A percentile compares a stretch with the other conserved stretches of the same genome.
phyloP scores from a whole-genome alignment of 1,139 yeast species.

The Nakaseomyces kungkrabaensis region DNA sequence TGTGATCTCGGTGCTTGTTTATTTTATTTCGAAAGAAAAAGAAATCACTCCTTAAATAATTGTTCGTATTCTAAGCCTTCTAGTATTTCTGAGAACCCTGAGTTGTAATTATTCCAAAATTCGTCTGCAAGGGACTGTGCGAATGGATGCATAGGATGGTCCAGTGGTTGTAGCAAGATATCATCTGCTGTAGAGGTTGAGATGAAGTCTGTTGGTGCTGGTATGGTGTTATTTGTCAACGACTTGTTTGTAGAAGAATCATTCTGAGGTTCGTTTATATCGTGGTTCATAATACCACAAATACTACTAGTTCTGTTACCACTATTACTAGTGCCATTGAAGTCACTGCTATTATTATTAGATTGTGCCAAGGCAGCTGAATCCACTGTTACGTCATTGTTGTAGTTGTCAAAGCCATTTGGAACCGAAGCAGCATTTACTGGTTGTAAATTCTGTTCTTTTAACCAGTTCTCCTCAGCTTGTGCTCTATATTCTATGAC shows the following conservation, averaged over 20 bases:
- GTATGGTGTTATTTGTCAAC: too few species aligned
- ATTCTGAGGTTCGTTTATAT: too few species aligned
- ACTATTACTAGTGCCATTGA: too few species aligned
- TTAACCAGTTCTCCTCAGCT: constrained; percentile 8
- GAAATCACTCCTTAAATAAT: neutral
- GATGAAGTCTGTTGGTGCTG: neutral
- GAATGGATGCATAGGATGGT: constrained; percentile 3
- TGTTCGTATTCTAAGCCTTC: constrained; percentile 7
- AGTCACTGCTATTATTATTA: neutral
- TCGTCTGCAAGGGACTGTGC: constrained; percentile 14
- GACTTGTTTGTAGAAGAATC: too few species aligned
- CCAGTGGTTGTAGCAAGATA: neutral
- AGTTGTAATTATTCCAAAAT: constrained; percentile 17
- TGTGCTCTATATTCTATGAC: constrained; percentile 15
- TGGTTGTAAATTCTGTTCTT: neutral
- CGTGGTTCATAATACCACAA: neutral
- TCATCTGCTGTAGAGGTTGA: neutral
- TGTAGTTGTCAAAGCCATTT: neutral
- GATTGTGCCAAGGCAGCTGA: neutral
- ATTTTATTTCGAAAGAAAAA: too few species aligned
- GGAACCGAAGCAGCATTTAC: neutral
- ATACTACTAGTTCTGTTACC: neutral
- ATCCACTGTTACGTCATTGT: neutral
- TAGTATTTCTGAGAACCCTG: constrained; percentile 15
- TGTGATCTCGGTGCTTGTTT: too few species aligned